Evolutionary conservation across 2,329 filamentous ascomycete species (phyloP), one percentile per base, ranked within the genome.

Genomic region (Pseudogymnoascus sp.): DNA sequence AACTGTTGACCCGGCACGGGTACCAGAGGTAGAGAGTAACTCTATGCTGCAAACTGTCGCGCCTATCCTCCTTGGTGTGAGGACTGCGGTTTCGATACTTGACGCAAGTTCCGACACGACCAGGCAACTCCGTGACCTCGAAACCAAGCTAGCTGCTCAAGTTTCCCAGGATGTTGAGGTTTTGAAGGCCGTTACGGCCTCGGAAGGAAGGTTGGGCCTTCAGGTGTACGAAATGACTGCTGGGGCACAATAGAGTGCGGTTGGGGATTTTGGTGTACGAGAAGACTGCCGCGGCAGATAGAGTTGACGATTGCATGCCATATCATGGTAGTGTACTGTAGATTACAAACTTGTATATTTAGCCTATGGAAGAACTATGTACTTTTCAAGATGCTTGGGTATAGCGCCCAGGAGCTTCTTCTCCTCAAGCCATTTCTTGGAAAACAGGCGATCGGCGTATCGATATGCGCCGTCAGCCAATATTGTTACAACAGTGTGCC

Each of bases 391-490:
- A 72, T 90, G 86, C 77, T 90, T 83, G 5, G 94, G 94, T 72
- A 99, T 87, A 44, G 92, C 87, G 29, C 78, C 83, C 50, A 94
- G 74, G 66, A 99, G 78, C 62, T 88, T 89, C 85, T 97, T 99
- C 70, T 86, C 84, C 73, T 86, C 81, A 67, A 99, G 77, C 94
- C 94, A 99, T 74, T 88, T 92, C 74, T 84, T 85, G 50, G 90
- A 96, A 77, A 99, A 99, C 64, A 99, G 74, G 36, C 94, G 82
- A 66, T 99, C 94, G 4, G 94, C 94, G 74, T 99, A 99, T 71
- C 94, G 80, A 73, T 99, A 97, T n/a, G 94, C 94, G 63, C 94
- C 94, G 73, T 99, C 94, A 71, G 91, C 96, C 47, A 99, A 82
- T 62, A 97, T 84, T 1, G 94, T 99, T 54, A 97, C 94, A 24